These are phyloP conservation scores for Candida glucosophila DNA, from an alignment of 1,139 yeast genomes.

Conservation along the genomic window DNA sequence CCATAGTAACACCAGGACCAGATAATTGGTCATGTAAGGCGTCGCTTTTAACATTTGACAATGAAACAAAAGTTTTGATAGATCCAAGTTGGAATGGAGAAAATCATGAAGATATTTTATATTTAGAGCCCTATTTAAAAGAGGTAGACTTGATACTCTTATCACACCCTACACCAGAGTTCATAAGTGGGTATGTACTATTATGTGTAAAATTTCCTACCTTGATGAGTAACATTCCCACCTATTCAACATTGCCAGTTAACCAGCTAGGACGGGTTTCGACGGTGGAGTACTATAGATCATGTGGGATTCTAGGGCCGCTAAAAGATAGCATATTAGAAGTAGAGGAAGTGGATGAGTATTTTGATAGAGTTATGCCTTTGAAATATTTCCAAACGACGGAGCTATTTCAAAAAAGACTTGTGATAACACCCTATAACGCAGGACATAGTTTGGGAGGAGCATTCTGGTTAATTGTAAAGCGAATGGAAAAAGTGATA, in stretches of 20 bases:
- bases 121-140: constrained; percentile 37
- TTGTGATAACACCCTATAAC: constrained; percentile 72
- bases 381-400: constrained; percentile 76
- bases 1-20: constrained; percentile 25
- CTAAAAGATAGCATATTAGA: constrained; percentile 53
- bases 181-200: constrained; percentile 71
- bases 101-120: constrained; percentile 25
- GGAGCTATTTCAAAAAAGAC: constrained; percentile 49
- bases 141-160: constrained; percentile 61
- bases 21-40: constrained; percentile 31
- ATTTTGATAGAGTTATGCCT: constrained; percentile 61
- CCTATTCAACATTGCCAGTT: constrained; percentile 84
- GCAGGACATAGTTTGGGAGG: constrained; percentile 96
- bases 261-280: constrained; percentile 79
- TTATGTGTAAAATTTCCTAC: constrained; percentile 55
- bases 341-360: constrained; percentile 66
- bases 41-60: constrained; percentile 35
- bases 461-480: constrained; percentile 70
- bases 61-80: constrained; percentile 44
- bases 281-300: constrained; percentile 71
- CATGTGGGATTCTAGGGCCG: constrained; percentile 72
- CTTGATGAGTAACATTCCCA: constrained; percentile 57
- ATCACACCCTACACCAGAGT: constrained; percentile 81
- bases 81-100: constrained; percentile 71
- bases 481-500: constrained; percentile 67